Percentiles rank a stretch among this genome's conserved stretches.
Evolutionary conservation across 2,329 filamentous ascomycete species (phyloP).

Genomic region (Fusarium luffae): DNA sequence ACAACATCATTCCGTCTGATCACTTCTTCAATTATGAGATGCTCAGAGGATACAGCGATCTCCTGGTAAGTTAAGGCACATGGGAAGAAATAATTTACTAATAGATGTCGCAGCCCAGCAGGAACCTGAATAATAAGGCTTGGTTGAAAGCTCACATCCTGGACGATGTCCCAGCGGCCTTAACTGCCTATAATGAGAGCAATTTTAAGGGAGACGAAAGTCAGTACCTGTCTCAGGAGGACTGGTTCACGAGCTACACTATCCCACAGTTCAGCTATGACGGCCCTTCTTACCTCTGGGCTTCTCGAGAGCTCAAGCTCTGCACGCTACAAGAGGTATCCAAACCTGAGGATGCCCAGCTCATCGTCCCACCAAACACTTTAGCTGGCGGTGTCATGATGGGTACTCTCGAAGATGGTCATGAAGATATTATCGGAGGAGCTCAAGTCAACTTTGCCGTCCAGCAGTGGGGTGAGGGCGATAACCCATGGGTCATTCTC

Average conservation of each 20-base stretch:
- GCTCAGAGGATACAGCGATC: neutral
- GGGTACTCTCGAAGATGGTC: neutral
- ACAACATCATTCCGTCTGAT: neutral
- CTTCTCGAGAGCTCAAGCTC: neutral
- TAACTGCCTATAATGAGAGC: neutral
- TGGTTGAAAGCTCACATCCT: neutral
- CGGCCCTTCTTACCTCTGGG: neutral
- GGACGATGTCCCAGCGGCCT: neutral
- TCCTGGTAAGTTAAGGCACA: neutral
- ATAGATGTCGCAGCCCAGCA: neutral
- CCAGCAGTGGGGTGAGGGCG: neutral
- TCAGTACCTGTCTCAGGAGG: neutral
- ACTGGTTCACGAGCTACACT: neutral
- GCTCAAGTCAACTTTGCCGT: neutral
- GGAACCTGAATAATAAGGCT: neutral
- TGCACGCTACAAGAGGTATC: neutral
- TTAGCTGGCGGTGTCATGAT: neutral
- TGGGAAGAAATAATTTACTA: neutral
- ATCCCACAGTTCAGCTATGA: neutral
- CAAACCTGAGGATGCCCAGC: neutral
- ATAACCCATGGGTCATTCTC: slow-evolving; percentile 1
- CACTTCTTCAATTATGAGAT: slow-evolving; percentile 4
- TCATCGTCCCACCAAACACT: neutral
- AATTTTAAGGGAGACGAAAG: neutral
- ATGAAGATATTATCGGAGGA: neutral